These are phyloP conservation scores for Hypoxylon sp. DNA, from an alignment of 2,329 filamentous ascomycete species.

Conservation along the genomic window DNA sequence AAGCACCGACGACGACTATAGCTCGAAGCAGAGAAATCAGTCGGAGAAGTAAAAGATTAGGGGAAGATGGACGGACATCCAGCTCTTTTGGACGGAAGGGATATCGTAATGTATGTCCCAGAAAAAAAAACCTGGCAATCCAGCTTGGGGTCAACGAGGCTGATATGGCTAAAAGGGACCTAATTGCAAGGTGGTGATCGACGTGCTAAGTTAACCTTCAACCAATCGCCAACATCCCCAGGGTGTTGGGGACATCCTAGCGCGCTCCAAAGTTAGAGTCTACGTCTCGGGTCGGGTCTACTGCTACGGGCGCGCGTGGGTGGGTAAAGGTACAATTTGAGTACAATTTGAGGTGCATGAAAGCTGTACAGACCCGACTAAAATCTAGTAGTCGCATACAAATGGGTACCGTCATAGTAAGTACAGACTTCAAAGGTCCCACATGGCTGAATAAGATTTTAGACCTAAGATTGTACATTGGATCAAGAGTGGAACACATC, in stretches of 20 bases:
- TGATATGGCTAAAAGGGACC: constrained; percentile 46
- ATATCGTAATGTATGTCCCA: constrained; percentile 37
- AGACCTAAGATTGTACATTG: constrained; percentile 23
- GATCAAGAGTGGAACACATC: constrained; percentile 29
- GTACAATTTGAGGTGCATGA: neutral
- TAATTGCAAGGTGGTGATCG: constrained; percentile 39
- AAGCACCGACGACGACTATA: constrained; percentile 19
- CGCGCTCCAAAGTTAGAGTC: constrained; percentile 36
- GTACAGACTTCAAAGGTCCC: constrained; percentile 26
- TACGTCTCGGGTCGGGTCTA: constrained; percentile 45
- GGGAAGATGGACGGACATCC: constrained; percentile 30
- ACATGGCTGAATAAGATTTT: constrained; percentile 40
- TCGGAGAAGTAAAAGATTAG: constrained; percentile 15
- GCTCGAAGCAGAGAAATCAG: constrained; percentile 13
- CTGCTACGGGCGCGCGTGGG: constrained; percentile 30
- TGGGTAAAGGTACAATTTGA: constrained; percentile 37
- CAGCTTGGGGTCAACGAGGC: constrained; percentile 39
- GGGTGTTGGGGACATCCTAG: constrained; percentile 46
- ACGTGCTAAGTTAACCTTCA: constrained; percentile 27
- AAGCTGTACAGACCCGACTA: constrained; percentile 3
- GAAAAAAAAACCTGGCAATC: constrained; percentile 25
- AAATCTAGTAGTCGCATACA: constrained; percentile 14
- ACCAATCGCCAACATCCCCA: constrained; percentile 35
- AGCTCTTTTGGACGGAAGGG: constrained; percentile 35
- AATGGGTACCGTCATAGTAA: constrained; percentile 38